Percentiles rank a stretch among this genome's conserved stretches.
phyloP scores from a whole-genome alignment of 139 green algal genomes.

The Chlorella sp. region DNA sequence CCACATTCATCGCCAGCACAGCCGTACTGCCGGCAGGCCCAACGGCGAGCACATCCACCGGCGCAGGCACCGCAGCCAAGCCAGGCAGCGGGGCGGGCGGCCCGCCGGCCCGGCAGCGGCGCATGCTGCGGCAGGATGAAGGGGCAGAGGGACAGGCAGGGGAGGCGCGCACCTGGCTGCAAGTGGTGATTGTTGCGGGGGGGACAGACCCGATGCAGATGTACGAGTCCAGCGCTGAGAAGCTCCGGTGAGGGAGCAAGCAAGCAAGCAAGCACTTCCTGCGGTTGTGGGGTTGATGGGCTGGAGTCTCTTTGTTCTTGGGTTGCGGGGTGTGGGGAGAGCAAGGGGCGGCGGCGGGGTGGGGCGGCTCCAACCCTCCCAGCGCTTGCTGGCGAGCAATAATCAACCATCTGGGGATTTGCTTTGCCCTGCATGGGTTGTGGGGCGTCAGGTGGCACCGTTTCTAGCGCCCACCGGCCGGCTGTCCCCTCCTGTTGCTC shows the following conservation, averaged over 20 bases:
- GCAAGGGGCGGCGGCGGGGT: too few relatives aligned
- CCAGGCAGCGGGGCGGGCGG: background rate
- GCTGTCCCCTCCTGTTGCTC: background rate
- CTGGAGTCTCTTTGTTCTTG: background rate
- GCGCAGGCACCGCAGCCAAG: background rate
- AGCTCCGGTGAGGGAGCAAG: background rate
- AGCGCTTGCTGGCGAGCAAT: too few relatives aligned
- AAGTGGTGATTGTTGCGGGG: background rate
- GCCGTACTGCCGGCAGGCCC: background rate
- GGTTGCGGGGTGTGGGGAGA: background rate
- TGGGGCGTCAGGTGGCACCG: too few relatives aligned
- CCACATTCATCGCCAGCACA: background rate
- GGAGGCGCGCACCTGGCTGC: background rate
- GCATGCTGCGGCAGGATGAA: background rate
- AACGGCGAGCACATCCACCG: background rate
- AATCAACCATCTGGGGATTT: too few relatives aligned
- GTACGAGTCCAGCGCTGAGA: background rate
- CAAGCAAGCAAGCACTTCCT: background rate
- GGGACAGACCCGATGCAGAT: background rate
- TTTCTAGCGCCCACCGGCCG: too few relatives aligned
- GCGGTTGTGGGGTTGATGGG: background rate
- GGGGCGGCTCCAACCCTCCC: too few relatives aligned
- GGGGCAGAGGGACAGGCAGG: too few relatives aligned
- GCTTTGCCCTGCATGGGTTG: too few relatives aligned
- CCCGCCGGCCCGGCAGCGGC: background rate